These are phyloP conservation scores for Dalbergia cultrata DNA, from an alignment of 306 rosid species.

Conservation along the genomic window DNA sequence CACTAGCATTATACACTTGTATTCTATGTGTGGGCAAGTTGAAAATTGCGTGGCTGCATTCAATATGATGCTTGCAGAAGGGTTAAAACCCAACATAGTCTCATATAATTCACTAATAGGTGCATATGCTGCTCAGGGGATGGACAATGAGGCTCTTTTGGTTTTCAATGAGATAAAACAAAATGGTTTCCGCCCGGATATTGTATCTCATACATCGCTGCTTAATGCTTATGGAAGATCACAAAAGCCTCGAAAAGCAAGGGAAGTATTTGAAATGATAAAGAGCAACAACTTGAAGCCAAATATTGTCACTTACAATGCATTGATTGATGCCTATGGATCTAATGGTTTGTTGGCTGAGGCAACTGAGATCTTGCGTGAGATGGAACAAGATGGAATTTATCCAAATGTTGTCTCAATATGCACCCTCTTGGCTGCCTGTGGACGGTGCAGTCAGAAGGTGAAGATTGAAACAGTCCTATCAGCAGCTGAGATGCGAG, in stretches of 20 bases:
- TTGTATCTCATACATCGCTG: constrained; percentile 88
- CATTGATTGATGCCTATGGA: constrained; percentile 92
- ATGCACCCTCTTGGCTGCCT: constrained; percentile 89
- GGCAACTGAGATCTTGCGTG: constrained; percentile 83
- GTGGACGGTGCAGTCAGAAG: constrained; percentile 85
- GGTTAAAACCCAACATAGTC: constrained; percentile 80
- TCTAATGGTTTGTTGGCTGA: constrained; percentile 81
- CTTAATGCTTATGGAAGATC: constrained; percentile 93
- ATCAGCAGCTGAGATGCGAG: constrained; percentile 84
- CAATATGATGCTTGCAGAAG: constrained; percentile 83
- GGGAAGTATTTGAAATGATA: constrained; percentile 72
- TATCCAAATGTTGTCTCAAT: constrained; percentile 92
- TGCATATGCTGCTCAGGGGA: constrained; percentile 88
- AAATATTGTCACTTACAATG: constrained; percentile 85
- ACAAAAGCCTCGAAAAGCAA: constrained; percentile 75
- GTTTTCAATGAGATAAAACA: constrained; percentile 76
- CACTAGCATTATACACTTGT: constrained; percentile 86
- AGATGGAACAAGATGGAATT: constrained; percentile 87
- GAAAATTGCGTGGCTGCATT: constrained; percentile 80
- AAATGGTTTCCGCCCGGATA: constrained; percentile 79
- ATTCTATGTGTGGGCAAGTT: constrained; percentile 80
- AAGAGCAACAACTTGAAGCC: constrained; percentile 78
- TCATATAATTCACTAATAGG: constrained; percentile 83
- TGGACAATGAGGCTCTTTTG: constrained; percentile 71
- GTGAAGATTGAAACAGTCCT: constrained; percentile 86